Evolutionary conservation across 2,329 filamentous ascomycete genomes (phyloP).

Genomic region (Passalora sequoiae): DNA sequence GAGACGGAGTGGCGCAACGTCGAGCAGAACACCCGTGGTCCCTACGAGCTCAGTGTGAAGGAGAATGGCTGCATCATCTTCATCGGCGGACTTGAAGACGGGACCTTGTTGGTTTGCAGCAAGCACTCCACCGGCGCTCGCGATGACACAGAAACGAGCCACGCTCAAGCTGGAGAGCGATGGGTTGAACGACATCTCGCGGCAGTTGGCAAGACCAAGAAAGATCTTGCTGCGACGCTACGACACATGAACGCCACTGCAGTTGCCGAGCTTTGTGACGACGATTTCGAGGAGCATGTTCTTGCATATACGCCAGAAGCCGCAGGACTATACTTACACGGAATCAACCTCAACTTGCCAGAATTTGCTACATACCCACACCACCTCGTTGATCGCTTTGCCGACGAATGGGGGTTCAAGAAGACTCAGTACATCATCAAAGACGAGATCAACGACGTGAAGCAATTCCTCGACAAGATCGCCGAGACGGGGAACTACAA

Average conservation of each 20-base stretch:
- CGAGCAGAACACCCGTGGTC: conserved; percentile 67
- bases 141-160: conserved; percentile 66
- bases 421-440: conserved; percentile 77
- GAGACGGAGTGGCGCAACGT: conserved; percentile 82
- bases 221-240: conserved; percentile 71
- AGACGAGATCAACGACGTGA: conserved; percentile 68
- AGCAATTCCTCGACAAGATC: conserved; percentile 73
- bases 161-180: conserved; percentile 75
- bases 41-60: conserved; percentile 93
- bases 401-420: conserved; percentile 87
- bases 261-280: conserved; percentile 93
- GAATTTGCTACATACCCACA: conserved; percentile 84
- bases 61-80: conserved; percentile 99
- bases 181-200: conserved; percentile 77
- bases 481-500: conserved; percentile 86
- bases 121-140: conserved; percentile 91
- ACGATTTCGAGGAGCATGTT: conserved; percentile 94
- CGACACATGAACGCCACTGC: conserved; percentile 82
- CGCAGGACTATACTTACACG: conserved; percentile 90
- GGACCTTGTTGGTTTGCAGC: conserved; percentile 89
- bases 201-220: conserved; percentile 68
- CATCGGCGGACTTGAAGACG: conserved; percentile 84
- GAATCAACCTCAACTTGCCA: conserved; percentile 92
- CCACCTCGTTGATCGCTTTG: conserved; percentile 78
- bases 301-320: conserved; percentile 76